Evolutionary conservation across 2,329 filamentous ascomycete species (phyloP), one percentile per base, ranked within the genome.

Genomic region (Sordariomycetes sp.): DNA sequence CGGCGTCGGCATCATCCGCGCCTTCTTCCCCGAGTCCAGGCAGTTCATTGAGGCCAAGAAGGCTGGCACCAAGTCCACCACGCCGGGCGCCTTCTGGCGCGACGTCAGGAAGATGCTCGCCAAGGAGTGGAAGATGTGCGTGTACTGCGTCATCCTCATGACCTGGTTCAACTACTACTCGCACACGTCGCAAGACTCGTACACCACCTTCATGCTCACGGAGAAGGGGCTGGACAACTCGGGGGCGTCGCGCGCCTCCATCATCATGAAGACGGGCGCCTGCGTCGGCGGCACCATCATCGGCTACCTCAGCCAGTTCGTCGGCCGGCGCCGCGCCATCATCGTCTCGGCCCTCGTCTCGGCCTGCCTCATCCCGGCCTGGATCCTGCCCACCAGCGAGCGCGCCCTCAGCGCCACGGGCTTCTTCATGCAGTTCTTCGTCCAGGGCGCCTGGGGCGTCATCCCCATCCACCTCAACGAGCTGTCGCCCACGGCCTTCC

Each of bases 381-480:
- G 85, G 85, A 87, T 88, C 61, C 73, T 89, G 2, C 84, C 85
- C 3, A 24, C n/a, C 5, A 73, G 76, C 18, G 77, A 74, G 56
- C 82, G 87, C 70, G 66, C 74, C 1, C 71, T 76, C 20, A 79
- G 89, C 3, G 85, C 83, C 0, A 85, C 79, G 0, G 85, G 84
- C 5, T 89, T 89, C 3, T 94, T 94, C 70, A 80, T 93, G 72
- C 88, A 90, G 68, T 89, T 90, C 68, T 88, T 82, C 65, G 86
- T 90, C 1, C 87, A 90, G 68, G 88, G 87, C 24, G 87, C 87
- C 0, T 90, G 87, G 87, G 87, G 81, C 34, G 82, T 88, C 1
- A 83, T 89, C n/a, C 86, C 86, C 18, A 88, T 90, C 58, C 88
- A 91, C 64, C 74, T 91, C 4, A 90, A 89, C 80, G 88, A 92